Evolutionary conservation across 192 early-diverging fungal genomes (phyloP).

Genomic region (Chytriomyces sp.): DNA sequence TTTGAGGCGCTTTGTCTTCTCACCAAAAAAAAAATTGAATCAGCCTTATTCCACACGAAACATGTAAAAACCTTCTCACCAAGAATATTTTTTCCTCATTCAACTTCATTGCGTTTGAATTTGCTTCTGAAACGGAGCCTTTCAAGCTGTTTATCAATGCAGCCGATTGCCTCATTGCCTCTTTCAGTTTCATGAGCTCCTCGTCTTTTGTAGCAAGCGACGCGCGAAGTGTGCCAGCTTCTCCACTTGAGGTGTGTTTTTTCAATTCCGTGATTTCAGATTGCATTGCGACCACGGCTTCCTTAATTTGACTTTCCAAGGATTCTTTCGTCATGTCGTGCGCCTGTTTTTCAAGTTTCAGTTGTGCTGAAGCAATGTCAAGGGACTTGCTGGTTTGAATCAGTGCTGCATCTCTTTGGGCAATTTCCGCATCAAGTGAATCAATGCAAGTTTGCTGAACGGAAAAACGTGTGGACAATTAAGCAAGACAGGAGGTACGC

Average conservation of each 20-base stretch:
- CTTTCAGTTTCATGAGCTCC: neutral
- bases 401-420: neutral
- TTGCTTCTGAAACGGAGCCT: neutral
- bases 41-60: neutral
- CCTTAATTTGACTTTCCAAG: neutral
- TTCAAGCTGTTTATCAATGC: neutral
- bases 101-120: neutral
- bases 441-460: neutral
- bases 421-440: neutral
- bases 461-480: neutral
- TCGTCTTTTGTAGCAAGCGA: neutral
- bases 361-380: neutral
- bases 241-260: neutral
- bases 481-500: neutral
- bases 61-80: neutral
- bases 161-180: neutral
- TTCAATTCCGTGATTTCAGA: neutral
- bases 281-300: neutral
- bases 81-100: neutral
- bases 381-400: neutral
- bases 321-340: neutral
- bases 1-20: conserved; percentile 8
- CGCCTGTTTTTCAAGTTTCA: neutral
- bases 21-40: neutral
- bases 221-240: neutral